phyloP scores from a whole-genome alignment of 2,329 filamentous ascomycete species.

The Coniella lustricola region DNA sequence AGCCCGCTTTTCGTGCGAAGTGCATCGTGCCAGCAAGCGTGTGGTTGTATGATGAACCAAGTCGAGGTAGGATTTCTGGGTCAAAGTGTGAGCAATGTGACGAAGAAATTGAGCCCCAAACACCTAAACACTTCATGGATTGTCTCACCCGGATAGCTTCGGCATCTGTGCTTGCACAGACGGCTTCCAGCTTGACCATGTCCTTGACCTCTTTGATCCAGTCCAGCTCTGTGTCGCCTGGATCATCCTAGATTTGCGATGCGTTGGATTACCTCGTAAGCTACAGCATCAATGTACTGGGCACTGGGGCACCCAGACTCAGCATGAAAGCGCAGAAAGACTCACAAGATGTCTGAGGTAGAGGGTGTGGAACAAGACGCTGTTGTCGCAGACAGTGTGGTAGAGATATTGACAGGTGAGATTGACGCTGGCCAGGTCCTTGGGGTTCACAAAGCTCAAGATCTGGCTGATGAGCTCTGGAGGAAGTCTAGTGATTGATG shows the following conservation, averaged over 20 bases:
- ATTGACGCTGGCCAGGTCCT: constrained; percentile 47
- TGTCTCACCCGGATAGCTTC: constrained; percentile 32
- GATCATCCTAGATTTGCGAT: too few species aligned
- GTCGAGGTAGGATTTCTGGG: constrained; percentile 35
- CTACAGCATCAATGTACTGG: too few species aligned
- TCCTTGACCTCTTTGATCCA: constrained; percentile 33
- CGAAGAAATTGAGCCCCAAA: too few species aligned
- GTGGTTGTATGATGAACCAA: constrained; percentile 42
- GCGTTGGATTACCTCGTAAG: too few species aligned
- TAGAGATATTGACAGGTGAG: constrained; percentile 46
- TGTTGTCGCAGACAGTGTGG: constrained; percentile 49
- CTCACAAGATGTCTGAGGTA: constrained; percentile 53
- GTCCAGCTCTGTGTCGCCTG: constrained; percentile 2
- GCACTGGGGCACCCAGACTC: too few species aligned
- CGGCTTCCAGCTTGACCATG: constrained; percentile 34
- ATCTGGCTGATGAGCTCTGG: constrained; percentile 59
- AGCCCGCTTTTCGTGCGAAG: constrained; percentile 26
- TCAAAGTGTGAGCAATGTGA: neutral
- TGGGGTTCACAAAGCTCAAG: constrained; percentile 46
- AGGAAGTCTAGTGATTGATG: constrained; percentile 39
- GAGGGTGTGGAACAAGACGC: constrained; percentile 52
- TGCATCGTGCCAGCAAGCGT: constrained; percentile 38
- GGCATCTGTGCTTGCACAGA: constrained; percentile 29
- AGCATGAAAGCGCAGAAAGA: too few species aligned
- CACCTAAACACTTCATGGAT: too few species aligned